Evolutionary conservation across 495 filamentous ascomycete genomes (phyloP), one percentile per base, ranked within the genome.

Genomic region (Penicillium desertorum): DNA sequence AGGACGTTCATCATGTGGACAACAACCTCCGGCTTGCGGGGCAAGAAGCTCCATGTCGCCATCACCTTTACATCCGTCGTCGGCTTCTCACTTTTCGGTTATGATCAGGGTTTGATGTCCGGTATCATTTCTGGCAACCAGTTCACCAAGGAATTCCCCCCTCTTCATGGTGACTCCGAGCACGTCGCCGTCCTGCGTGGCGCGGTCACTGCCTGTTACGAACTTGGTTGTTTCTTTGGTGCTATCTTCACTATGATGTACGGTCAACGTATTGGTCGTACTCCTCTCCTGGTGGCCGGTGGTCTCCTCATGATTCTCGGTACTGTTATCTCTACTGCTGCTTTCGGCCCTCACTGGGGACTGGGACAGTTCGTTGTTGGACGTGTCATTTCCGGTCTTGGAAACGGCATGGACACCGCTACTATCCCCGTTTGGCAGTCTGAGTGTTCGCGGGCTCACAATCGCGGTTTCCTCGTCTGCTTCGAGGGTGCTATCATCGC

Each of bases 351-450:
- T 9, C 54, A 71, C 5, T 73, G 70, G 64, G 69, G 68, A 58
- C 58, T 81, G 12, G 87, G 84, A 0, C 88, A 92, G 68, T 86
- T 92, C 68, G 84, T 91, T 53, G 72, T 88, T 57, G 88, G 88
- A 9, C 79, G 88, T 65, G 81, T 86, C 9, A 76, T 91, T 5
- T 90, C 88, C 39, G 88, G 88, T 45, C 54, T 89, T 45, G 88
- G 86, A 22, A 92, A 90, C 63, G 88, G 87, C 30, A 87, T 89
- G 66, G 88, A 90, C 64, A 89, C 86, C 0, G 83, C 80, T 1
- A 89, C 86, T 4, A 90, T 91, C 50, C 88, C 88, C 6, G 88
- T 87, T 2, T 92, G 89, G 69, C 88, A 92, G 73, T 87, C 86
- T 2, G 86, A 88, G 65, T 88, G 86, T 63, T 86, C 83, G 9